A percentile compares a stretch with the other conserved stretches of the same genome.
These are phyloP conservation scores for Spiraea crenata DNA, from an alignment of 331 rosid genomes.

Conservation along the genomic window DNA sequence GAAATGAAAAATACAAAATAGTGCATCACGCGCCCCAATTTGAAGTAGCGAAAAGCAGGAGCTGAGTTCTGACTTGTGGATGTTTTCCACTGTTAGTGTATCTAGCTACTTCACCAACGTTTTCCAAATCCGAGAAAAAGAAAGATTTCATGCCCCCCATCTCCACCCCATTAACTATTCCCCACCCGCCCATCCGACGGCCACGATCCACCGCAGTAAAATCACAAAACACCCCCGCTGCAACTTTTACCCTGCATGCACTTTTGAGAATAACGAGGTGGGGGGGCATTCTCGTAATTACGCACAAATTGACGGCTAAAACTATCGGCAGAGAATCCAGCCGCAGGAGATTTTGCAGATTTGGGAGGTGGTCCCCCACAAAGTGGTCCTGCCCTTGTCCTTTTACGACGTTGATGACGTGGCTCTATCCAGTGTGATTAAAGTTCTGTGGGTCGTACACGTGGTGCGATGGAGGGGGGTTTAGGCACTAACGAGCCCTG, in stretches of 20 bases:
- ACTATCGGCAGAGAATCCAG: slow-evolving; percentile 38
- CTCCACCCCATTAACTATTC: neutral
- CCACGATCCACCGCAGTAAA: neutral
- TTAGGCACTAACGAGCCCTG: neutral
- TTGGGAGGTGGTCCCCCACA: slow-evolving; percentile 39
- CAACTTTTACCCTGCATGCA: neutral
- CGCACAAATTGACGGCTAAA: slow-evolving; percentile 15
- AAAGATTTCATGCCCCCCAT: neutral
- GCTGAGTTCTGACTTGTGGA: slow-evolving; percentile 15
- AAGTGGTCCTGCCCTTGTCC: slow-evolving; percentile 12
- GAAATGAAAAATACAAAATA: neutral
- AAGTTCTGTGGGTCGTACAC: slow-evolving; percentile 11
- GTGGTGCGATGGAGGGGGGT: slow-evolving; percentile 21
- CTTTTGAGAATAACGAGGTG: slow-evolving; percentile 23
- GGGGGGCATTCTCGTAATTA: slow-evolving; percentile 21
- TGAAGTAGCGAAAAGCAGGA: neutral
- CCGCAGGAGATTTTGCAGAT: slow-evolving; percentile 42
- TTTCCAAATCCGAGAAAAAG: slow-evolving; percentile 9
- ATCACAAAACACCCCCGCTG: neutral
- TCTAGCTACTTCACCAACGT: slow-evolving; percentile 15
- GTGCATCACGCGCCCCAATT: neutral
- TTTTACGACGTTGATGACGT: neutral
- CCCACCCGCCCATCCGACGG: neutral
- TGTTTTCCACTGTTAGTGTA: slow-evolving; percentile 21
- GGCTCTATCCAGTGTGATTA: slow-evolving; percentile 11